phyloP scores from a whole-genome alignment of 331 rosid species.

The Pyrus hybrid region DNA sequence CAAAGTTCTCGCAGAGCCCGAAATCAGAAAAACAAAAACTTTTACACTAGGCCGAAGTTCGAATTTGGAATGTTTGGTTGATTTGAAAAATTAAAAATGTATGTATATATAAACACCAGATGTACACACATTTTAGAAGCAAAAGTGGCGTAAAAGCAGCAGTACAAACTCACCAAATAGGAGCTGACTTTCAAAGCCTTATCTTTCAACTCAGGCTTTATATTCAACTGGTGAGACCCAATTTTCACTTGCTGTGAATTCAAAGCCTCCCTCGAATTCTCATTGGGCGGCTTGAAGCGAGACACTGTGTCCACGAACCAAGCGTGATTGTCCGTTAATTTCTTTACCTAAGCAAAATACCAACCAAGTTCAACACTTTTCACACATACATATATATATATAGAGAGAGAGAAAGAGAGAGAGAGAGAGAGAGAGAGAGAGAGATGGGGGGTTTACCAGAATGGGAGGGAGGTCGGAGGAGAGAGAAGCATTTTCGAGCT shows the following conservation, averaged over 20 bases:
- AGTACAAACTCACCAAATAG: constrained; percentile 48
- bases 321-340: constrained; percentile 59
- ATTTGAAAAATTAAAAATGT: background rate
- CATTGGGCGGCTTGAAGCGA: constrained; percentile 60
- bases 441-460: constrained; percentile 36
- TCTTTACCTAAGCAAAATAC: constrained; percentile 40
- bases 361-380: background rate
- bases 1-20: background rate
- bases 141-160: background rate
- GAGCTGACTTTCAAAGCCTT: too few species aligned
- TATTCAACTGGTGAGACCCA: too few species aligned
- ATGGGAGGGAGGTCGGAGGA: constrained; percentile 56
- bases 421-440: background rate
- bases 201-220: too few species aligned
- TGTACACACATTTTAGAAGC: background rate
- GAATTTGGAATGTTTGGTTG: background rate
- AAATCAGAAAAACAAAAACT: background rate
- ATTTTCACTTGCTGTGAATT: too few species aligned
- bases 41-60: background rate
- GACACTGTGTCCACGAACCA: constrained; percentile 66
- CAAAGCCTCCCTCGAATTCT: too few species aligned
- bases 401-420: too few species aligned
- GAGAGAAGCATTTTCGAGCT: constrained; percentile 62
- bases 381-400: background rate
- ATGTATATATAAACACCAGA: background rate